A percentile compares a stretch with the other conserved stretches of the same genome.
Conservation (phyloP, 1,139 yeast genomes). For the Zygosaccharomyces pseudobailii region DNA sequence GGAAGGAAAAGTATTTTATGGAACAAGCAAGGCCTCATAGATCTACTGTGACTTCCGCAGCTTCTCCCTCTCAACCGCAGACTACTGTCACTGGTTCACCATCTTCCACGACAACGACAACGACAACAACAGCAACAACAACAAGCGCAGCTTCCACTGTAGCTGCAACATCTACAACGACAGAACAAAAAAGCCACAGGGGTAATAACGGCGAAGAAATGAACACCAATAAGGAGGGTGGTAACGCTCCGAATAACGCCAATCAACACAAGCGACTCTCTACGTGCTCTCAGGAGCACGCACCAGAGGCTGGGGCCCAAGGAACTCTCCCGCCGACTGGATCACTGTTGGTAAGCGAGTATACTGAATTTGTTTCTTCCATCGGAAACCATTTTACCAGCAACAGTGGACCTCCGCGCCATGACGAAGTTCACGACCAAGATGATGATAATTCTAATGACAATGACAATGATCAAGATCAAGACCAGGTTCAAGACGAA, state of each 20-base stretch:
- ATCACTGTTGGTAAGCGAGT: conserved; percentile 8
- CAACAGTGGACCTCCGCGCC: background rate
- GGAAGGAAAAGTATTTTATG: conserved; percentile 3
- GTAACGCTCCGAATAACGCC: background rate
- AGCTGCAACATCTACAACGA: conserved; percentile 5
- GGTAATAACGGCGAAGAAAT: background rate
- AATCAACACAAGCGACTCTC: conserved; percentile 1
- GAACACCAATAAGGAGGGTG: conserved; percentile 3
- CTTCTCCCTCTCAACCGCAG: conserved; percentile 9
- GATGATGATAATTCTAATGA: background rate
- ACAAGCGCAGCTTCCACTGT: background rate
- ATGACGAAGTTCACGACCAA: background rate
- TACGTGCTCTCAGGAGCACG: conserved; percentile 2
- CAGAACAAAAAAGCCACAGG: background rate
- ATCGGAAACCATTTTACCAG: conserved; percentile 6
- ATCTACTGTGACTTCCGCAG: conserved; percentile 6
- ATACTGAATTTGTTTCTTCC: conserved; percentile 10
- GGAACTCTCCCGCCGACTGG: conserved; percentile 3
- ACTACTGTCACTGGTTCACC: conserved; percentile 1
- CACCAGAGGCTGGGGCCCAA: background rate
- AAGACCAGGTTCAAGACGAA: background rate
- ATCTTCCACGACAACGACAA: background rate
- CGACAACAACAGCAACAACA: conserved; percentile 4
- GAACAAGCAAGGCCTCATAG: conserved; percentile 14
- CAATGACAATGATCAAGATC: background rate